Base-by-base conservation (phyloP, 2,329 filamentous ascomycete species). In the Metarhizium rileyi region DNA sequence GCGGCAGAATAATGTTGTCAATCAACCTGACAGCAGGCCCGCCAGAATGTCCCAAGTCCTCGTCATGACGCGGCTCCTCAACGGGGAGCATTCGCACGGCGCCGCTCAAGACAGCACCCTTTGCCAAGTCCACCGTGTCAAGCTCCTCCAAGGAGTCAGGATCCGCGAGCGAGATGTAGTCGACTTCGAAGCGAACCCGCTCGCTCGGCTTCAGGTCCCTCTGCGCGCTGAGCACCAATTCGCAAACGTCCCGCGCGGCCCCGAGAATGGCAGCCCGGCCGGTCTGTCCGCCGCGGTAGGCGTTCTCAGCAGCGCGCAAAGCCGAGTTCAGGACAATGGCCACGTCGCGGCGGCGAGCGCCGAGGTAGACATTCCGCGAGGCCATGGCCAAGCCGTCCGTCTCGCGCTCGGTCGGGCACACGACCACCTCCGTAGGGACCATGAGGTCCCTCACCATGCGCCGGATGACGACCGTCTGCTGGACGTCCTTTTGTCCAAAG, bases 401-500 rank as follows among this genome's bases (percentile, higher is more conserved):
- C 53, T 94, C 90, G 46, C 93, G 77, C 51, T 81, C 73, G 0
- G 93, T 98, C 1, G 80, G 74, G 5, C 84, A 80, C 48, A 97
- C 76, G 28, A 83, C 76, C 8, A 97, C 81, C 22, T 86, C 73
- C 3, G 81, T 86, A 36, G 87, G 80, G 38, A 97, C 67, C 64
- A 90, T 81, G 56, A 98, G 90, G 66, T 98, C 93, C 56, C 81
- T 77, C 28, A 96, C 86, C 80, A 98, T 83, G 42, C 86, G 81
- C 60, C 81, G 83, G 60, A 98, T 87, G 10, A 98, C 80, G 18
- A 95, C 87, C 0, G 90, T 95, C 70, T 98, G 93, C 72, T 98
- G 93, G 20, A 96, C 82, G 66, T 98, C 93, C 70, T 98, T 98
- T 67, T 97, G 93, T 4, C 93, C 93, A 71, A 98, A 96, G 70